Base-by-base conservation (phyloP, 2,329 filamentous ascomycete genomes). In the Shiraia sp. region DNA sequence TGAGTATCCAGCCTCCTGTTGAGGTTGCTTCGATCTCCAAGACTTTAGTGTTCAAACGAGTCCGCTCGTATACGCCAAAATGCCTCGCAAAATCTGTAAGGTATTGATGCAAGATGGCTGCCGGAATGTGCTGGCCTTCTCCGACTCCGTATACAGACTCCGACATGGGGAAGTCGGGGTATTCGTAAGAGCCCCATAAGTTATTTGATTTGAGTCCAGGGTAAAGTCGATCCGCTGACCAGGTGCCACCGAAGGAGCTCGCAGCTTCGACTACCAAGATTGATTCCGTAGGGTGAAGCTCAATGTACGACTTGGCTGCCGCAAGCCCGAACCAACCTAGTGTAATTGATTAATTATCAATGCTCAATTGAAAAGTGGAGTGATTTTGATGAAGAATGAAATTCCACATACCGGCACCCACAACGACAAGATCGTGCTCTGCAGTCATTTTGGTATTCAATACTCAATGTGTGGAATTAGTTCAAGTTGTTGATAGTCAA, bases 51-150 rank as follows among this genome's bases (percentile, higher is more conserved):
- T 75, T 63, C 26, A 82, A 73, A 6, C 71, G 72, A 13, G 79
- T 75, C 24, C 69, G 63, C 6, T 68, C 55, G 23, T 58, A 68
- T 2, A 86, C 62, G 7, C 69, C 72, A 80, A 39, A 39, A 10
- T 75, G 72, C 22, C 68, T 31, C 17, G 44, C 38, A 25, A 47
- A 47, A 12, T 75, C 72, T 23, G 68, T 71, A 10, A 85, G 65
- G 57, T 86, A 86, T 0, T 62, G 50, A 55, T 83, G 75, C 38
- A 83, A 59, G 2, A 77, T 72, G 0, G 68, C 45, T 0, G 79
- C 82, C 0, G 81, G 76, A 36, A 86, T 79, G 61, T 85, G 81
- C 32, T 82, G 57, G 9, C 77, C 78, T 1, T 61, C 48, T 28
- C 74, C 69, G 34, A 77, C 71, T 24, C 47, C 47, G 22, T 45